Evolutionary conservation across 1,284 basidiomycete genomes (phyloP), one percentile per base, ranked within the genome.

Genomic region (Cutaneotrichosporon cavernicola): DNA sequence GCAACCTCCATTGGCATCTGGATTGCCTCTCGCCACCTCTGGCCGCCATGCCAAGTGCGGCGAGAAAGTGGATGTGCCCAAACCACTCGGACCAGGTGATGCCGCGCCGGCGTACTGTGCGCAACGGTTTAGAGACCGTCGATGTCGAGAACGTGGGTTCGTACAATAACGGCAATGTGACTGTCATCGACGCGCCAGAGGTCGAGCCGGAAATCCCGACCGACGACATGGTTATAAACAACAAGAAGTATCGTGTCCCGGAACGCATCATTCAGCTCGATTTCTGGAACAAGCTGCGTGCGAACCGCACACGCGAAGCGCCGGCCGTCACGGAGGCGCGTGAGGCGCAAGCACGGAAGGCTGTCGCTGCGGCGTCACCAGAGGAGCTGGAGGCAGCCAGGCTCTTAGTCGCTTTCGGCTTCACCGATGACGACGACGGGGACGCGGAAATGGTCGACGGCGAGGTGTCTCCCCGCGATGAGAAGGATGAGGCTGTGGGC

Each of bases 11-110:
- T 79, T 99, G 96, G 92, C 96, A 99, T 78, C 85, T 98, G 62
- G 96, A 99, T 78, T 99, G 96, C 75, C 83, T 99, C 38, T 89
- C 91, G 72, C 97, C 96, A 21, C 96, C 97, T 2, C 82, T 97
- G 70, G 84, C 89, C 22, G 85, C 85, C 53, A 89, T 98, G 86
- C 97, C 97, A 4, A 86, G 89, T 31, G 87, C 90, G 63, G 87
- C 87, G 69, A 89, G 89, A 82, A 97, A 95, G 80, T 99, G 97
- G 96, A 97, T 96, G 92, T 99, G 96, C 81, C 97, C 97, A 2
- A 92, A 94, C 73, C 96, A 99, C 77, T 88, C 88, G 32, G 91
- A 96, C 66, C 87, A 88, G 67, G 84, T 90, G n/a, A 71, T 47
- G 91, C 85, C 87, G 5, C 91, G 89, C 72, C 86, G 86, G 63